These are phyloP conservation scores for Glycine soja DNA, from an alignment of 306 rosid species.

Conservation along the genomic window DNA sequence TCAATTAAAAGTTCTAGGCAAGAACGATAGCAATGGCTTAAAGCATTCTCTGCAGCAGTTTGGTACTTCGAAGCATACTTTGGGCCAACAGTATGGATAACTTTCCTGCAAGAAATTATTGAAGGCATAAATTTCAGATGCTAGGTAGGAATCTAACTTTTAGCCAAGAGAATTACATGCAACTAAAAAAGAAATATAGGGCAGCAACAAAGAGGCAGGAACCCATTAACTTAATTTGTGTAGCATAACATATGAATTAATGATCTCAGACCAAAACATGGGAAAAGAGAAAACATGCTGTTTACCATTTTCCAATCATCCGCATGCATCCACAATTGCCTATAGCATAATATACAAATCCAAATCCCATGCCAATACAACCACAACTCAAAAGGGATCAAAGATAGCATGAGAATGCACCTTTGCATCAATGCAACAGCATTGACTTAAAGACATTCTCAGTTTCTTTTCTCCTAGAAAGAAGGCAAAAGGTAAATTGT, in stretches of 20 bases:
- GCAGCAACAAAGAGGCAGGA: slow-evolving; percentile 11
- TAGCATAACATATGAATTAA: slow-evolving; percentile 32
- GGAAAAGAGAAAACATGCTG: slow-evolving; percentile 25
- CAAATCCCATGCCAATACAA: slow-evolving; percentile 30
- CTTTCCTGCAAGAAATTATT: slow-evolving; percentile 68
- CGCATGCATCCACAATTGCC: slow-evolving; percentile 2
- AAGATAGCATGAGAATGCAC: slow-evolving; percentile 36
- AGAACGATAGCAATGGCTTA: slow-evolving; percentile 98
- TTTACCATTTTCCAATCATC: not conserved
- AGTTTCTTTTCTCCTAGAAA: slow-evolving; percentile 30
- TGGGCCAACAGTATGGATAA: slow-evolving; percentile 98
- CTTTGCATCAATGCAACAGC: slow-evolving; percentile 39
- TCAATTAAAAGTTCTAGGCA: slow-evolving; percentile 96
- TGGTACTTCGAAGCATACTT: slow-evolving; percentile 97
- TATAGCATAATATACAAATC: slow-evolving; percentile 16
- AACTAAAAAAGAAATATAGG: slow-evolving; percentile 32
- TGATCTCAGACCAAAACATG: slow-evolving; percentile 26
- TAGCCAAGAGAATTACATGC: slow-evolving; percentile 33
- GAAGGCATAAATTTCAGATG: slow-evolving; percentile 37
- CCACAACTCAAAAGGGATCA: not conserved
- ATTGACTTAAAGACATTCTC: slow-evolving; percentile 34
- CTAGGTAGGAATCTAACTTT: slow-evolving; percentile 32
- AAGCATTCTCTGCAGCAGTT: slow-evolving; percentile 98
- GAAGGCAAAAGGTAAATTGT: slow-evolving; percentile 4
- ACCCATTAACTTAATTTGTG: slow-evolving; percentile 35